phyloP scores from a whole-genome alignment of 208 protist genomes.

The Tritrichomonas foetus region DNA sequence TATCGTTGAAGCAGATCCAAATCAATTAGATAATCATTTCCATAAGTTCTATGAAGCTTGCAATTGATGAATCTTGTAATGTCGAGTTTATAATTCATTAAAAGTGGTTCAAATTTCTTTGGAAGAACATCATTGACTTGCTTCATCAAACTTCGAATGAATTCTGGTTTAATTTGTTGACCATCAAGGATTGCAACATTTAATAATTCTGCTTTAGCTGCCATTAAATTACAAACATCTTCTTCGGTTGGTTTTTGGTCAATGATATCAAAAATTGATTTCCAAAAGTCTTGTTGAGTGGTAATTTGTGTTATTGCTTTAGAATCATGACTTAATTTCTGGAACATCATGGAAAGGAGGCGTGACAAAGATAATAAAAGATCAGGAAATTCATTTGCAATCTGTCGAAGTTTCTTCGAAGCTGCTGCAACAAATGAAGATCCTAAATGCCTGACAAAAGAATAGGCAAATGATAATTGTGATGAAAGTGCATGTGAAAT shows the following conservation, averaged over 20 bases:
- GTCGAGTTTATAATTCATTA: not conserved
- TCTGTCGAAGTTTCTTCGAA: not conserved
- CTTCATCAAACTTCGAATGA: not conserved
- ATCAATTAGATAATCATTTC: not conserved
- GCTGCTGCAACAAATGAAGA: not conserved
- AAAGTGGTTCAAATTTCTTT: not conserved
- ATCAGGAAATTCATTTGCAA: not conserved
- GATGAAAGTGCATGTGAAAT: not conserved
- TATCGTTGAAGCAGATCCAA: not conserved
- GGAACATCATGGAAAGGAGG: not conserved
- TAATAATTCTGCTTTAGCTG: not conserved
- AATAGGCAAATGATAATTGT: conserved; percentile 7
- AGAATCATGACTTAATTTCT: not conserved
- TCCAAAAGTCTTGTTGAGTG: not conserved
- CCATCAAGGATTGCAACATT: not conserved
- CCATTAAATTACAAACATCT: not conserved
- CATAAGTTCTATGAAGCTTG: not conserved
- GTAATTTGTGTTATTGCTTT: not conserved
- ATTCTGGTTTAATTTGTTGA: not conserved
- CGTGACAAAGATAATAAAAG: not conserved
- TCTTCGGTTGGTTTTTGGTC: not conserved
- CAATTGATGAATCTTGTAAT: not conserved
- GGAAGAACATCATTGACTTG: not conserved
- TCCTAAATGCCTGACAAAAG: not conserved
- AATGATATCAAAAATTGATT: not conserved